Evolutionary conservation across 1,284 basidiomycete genomes (phyloP).

Genomic region (Cystobasidium sp.): DNA sequence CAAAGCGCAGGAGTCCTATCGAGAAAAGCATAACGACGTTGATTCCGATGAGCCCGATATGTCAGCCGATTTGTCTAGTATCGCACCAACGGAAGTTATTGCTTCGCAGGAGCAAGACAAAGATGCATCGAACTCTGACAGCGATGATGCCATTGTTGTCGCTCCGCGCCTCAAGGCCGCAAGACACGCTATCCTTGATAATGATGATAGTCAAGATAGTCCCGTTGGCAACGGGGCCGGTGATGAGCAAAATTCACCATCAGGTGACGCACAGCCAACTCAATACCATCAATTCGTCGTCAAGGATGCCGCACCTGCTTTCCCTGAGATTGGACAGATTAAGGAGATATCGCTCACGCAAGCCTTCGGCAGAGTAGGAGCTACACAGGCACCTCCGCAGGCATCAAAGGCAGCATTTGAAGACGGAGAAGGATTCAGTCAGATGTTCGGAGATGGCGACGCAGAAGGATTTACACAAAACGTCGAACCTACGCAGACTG

Average conservation of each 20-base stretch:
- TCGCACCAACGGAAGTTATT: slow-evolving; percentile 13
- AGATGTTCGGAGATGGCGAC: slow-evolving; percentile 35
- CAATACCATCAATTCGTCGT: slow-evolving; percentile 31
- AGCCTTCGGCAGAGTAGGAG: slow-evolving; percentile 35
- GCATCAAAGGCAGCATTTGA: slow-evolving; percentile 2
- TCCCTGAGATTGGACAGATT: slow-evolving; percentile 15
- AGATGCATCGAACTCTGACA: background rate
- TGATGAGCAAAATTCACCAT: background rate
- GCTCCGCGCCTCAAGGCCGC: background rate
- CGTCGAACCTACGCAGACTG: background rate
- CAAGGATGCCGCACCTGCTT: slow-evolving; percentile 2
- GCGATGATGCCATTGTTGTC: slow-evolving; percentile 28
- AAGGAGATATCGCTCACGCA: slow-evolving; percentile 36
- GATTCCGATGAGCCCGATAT: background rate
- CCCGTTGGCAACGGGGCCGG: background rate
- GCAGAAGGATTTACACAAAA: slow-evolving; percentile 10
- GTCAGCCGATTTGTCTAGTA: background rate
- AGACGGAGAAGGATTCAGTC: slow-evolving; percentile 16
- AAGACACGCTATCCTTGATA: background rate
- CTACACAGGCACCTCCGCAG: slow-evolving; percentile 19
- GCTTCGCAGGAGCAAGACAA: background rate
- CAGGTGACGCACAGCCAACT: background rate
- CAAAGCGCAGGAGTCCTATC: background rate
- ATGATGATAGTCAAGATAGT: slow-evolving; percentile 25
- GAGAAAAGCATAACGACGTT: background rate